These are phyloP conservation scores for Pythium biforme DNA, from an alignment of 352 stramenopile species.

Conservation along the genomic window DNA sequence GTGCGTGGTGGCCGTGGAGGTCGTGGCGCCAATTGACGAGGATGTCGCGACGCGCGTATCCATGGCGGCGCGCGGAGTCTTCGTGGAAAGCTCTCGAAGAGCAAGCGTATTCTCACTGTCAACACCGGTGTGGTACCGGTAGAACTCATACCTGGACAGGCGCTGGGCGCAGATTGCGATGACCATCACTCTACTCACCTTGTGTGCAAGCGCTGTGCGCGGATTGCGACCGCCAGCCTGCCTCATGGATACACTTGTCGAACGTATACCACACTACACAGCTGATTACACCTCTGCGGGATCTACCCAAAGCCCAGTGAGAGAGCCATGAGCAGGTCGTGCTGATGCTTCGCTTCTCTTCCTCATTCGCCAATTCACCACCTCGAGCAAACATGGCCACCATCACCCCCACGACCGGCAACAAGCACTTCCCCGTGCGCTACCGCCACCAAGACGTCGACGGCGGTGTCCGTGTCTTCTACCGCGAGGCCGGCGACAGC, in stretches of 20 bases:
- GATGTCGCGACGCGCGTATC: no score
- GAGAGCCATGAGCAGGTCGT: no score
- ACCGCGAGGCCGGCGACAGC: conserved; percentile 11
- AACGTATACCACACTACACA: no score
- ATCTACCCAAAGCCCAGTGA: no score
- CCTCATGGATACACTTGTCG: background rate
- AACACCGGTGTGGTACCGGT: background rate
- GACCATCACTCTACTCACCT: background rate
- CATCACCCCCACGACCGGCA: background rate
- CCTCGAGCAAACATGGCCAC: background rate
- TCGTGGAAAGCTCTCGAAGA: background rate
- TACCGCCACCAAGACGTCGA: conserved; percentile 15
- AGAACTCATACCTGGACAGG: background rate
- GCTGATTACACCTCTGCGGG: no score
- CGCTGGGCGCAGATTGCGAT: background rate
- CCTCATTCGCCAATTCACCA: background rate
- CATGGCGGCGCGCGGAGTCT: no score
- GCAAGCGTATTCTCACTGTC: no score
- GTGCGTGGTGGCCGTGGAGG: no score
- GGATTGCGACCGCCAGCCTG: conserved; percentile 1
- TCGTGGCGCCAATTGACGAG: background rate
- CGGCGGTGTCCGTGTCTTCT: conserved; percentile 12
- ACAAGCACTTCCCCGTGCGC: conserved; percentile 10
- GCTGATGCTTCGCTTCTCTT: no score
- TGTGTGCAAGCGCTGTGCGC: conserved; percentile 15